Evolutionary conservation across 805 yeast genomes (phyloP).

Genomic region (Schwanniomyces sp.): DNA sequence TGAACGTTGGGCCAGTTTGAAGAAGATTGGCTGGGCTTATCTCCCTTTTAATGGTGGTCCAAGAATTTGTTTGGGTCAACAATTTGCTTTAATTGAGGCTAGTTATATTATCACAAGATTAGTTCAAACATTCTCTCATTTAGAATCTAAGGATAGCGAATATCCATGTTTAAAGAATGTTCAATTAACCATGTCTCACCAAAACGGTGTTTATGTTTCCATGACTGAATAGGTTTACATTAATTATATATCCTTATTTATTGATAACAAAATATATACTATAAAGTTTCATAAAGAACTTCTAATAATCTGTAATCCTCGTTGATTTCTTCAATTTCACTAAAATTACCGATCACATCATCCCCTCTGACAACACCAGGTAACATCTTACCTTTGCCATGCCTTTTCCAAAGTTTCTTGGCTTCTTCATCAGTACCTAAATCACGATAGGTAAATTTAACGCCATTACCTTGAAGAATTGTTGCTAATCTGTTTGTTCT

Average conservation of each 20-base stretch:
- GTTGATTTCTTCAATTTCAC: constrained; percentile 82
- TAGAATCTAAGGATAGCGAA: constrained; percentile 16
- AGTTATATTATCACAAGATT: constrained; percentile 43
- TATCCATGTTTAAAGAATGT: constrained; percentile 32
- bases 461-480: constrained; percentile 70
- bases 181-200: constrained; percentile 27
- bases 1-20: constrained; percentile 46
- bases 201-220: constrained; percentile 21
- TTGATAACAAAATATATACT: constrained; percentile 1
- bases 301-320: constrained; percentile 70
- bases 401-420: constrained; percentile 78
- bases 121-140: constrained; percentile 22
- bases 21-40: constrained; percentile 46
- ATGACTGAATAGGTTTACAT: constrained; percentile 1
- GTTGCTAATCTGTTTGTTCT: constrained; percentile 76
- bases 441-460: constrained; percentile 69
- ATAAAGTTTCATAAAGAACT: constrained; percentile 63
- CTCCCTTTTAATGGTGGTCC: constrained; percentile 59
- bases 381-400: constrained; percentile 65
- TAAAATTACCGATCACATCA: constrained; percentile 81
- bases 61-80: constrained; percentile 57
- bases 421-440: constrained; percentile 88
- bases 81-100: constrained; percentile 58
- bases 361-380: constrained; percentile 87
- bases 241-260: not conserved